Evolutionary conservation across 805 yeast genomes (phyloP).

Genomic region (Lipomyces yamanashiensis): DNA sequence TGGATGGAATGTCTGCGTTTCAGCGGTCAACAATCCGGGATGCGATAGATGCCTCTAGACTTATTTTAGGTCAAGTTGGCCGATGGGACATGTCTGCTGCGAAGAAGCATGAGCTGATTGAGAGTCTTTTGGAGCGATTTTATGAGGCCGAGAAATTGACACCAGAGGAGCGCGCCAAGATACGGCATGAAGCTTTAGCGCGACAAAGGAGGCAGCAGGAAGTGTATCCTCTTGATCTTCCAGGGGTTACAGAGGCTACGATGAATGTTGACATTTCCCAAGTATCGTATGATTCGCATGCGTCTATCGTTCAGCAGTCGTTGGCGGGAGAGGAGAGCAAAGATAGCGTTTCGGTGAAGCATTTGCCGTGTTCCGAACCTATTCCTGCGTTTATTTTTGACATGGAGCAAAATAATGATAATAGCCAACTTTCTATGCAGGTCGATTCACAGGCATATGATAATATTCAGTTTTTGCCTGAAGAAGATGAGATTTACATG

Average conservation of each 20-base stretch:
- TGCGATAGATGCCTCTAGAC: slow-evolving; percentile 23
- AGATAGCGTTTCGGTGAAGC: not conserved
- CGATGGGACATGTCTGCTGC: slow-evolving; percentile 25
- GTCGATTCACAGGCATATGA: slow-evolving; percentile 5
- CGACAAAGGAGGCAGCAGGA: slow-evolving; percentile 6
- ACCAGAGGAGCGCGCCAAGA: slow-evolving; percentile 30
- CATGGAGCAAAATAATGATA: not conserved
- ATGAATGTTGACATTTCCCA: slow-evolving; percentile 15
- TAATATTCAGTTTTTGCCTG: slow-evolving; percentile 26
- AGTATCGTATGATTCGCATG: slow-evolving; percentile 17
- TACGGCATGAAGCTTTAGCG: slow-evolving; percentile 3
- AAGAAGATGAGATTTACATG: slow-evolving; percentile 34
- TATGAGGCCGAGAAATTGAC: slow-evolving; percentile 27
- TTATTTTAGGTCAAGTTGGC: slow-evolving; percentile 23
- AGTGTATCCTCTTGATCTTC: slow-evolving; percentile 12
- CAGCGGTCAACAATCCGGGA: slow-evolving; percentile 31
- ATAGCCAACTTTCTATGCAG: not conserved
- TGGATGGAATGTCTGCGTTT: slow-evolving; percentile 28
- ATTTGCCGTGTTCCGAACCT: not conserved
- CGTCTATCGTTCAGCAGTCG: slow-evolving; percentile 9
- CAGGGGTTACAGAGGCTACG: slow-evolving; percentile 13
- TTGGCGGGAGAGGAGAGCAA: not conserved
- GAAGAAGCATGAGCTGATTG: slow-evolving; percentile 28
- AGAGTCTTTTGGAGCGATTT: slow-evolving; percentile 22
- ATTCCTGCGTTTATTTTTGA: slow-evolving; percentile 5